These are phyloP conservation scores for Populus deltoides DNA, from an alignment of 345 rosid species.

Conservation along the genomic window DNA sequence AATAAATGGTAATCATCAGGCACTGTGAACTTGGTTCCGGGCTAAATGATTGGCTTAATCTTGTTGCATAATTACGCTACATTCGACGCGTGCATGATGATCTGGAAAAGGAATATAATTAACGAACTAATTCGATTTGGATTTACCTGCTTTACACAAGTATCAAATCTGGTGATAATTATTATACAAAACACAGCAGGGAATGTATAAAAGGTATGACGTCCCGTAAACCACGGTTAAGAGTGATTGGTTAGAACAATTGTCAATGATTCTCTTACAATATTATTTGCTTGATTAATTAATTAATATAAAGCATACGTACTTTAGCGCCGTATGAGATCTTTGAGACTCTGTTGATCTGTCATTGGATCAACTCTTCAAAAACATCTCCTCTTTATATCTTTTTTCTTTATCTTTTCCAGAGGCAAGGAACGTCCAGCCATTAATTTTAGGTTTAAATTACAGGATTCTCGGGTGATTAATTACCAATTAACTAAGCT, in stretches of 20 bases:
- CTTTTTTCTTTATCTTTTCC: slow-evolving; percentile 25
- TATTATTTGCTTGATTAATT: slow-evolving; percentile 9
- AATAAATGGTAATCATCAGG: not conserved
- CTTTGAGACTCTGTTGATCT: slow-evolving; percentile 21
- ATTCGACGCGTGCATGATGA: slow-evolving; percentile 3
- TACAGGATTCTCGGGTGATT: not conserved
- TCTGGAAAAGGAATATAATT: too few relatives aligned
- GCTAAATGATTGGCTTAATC: not conserved
- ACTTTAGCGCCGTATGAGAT: slow-evolving; percentile 41
- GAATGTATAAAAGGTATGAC: slow-evolving; percentile 34
- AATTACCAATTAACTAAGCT: not conserved
- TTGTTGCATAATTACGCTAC: not conserved
- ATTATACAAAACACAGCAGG: slow-evolving; percentile 7
- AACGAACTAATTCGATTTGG: not conserved
- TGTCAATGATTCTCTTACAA: slow-evolving; percentile 39
- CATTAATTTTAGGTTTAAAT: not conserved
- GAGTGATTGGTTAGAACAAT: slow-evolving; percentile 24
- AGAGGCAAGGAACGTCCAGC: slow-evolving; percentile 34
- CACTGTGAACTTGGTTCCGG: not conserved
- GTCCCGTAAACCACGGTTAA: slow-evolving; percentile 32
- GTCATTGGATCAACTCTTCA: slow-evolving; percentile 1
- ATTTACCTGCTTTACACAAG: slow-evolving; percentile 25
- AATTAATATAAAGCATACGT: slow-evolving; percentile 46
- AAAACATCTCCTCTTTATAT: not conserved
- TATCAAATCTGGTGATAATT: slow-evolving; percentile 20